Conservation (phyloP, 495 filamentous ascomycete species). For the Penicillium simplicissimum region DNA sequence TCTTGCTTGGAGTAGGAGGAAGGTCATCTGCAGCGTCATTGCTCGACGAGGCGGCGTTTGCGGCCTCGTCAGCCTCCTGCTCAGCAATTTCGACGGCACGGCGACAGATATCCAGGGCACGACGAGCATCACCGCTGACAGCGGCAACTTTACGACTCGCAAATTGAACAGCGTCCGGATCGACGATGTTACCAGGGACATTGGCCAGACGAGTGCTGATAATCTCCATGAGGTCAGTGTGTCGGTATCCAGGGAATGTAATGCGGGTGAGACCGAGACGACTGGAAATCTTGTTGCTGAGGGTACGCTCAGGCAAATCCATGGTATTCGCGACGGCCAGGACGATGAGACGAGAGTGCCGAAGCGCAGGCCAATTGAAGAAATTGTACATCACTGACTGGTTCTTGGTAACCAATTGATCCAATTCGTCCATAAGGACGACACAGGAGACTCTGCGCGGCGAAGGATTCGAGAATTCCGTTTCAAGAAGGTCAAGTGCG, state of each 20-base stretch:
- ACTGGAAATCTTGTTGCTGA: conserved; percentile 97
- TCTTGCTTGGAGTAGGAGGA: conserved; percentile 51
- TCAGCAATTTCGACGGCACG: conserved; percentile 96
- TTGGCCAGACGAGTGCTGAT: conserved; percentile 85
- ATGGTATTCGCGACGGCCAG: conserved; percentile 98
- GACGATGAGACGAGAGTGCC: conserved; percentile 90
- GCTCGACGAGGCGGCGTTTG: conserved; percentile 20
- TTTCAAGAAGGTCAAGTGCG: conserved; percentile 84
- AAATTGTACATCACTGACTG: conserved; percentile 99
- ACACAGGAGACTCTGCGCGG: conserved; percentile 93
- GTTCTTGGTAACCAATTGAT: conserved; percentile 95
- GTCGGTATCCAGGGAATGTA: conserved; percentile 95
- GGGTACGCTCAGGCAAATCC: conserved; percentile 94
- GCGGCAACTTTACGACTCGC: conserved; percentile 95
- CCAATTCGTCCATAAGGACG: conserved; percentile 98
- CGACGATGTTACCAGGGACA: conserved; percentile 86
- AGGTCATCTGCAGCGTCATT: conserved; percentile 38
- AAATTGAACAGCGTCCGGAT: conserved; percentile 93
- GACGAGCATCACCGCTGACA: conserved; percentile 89
- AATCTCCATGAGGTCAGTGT: conserved; percentile 97
- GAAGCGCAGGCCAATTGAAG: conserved; percentile 98
- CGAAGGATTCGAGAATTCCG: conserved; percentile 86
- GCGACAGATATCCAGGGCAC: conserved; percentile 93
- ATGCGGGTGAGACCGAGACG: conserved; percentile 87
- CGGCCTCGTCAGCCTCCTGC: conserved; percentile 53